Base-by-base conservation (phyloP, 108 stramenopile genomes). In the Schizochytrium sp. region DNA sequence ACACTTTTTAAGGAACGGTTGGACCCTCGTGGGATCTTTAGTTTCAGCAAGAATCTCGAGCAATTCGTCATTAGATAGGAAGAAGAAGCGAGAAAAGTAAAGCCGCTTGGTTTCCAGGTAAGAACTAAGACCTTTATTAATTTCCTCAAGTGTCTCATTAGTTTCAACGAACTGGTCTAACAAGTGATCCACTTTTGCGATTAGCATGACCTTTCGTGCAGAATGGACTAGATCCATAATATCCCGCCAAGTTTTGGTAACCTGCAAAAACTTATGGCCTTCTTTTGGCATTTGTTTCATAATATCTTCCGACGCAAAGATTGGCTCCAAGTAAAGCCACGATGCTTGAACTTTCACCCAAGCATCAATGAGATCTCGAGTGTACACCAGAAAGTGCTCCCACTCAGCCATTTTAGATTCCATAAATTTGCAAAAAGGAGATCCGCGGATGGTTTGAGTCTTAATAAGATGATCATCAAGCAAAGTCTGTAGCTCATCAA, bases 101-200 rank as follows among this genome's bases (percentile, higher is more conserved):
- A 94, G 69, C 3, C 95, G 93, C 93, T 95, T 95, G 91, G 92
- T 93, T 72, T 95, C 95, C 59, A 95, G 91, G 93, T 94, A 95
- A 61, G 93, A 91, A 72, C 90, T 90, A 15, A 95, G 72, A 41
- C 92, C 94, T 90, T 94, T 94, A 55, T 94, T 93, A 89, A 95
- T 94, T 55, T 92, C 50, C 46, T 95, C 94, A 13, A 95, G 89
- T 42, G 90, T 56, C 56, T 92, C 92, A 53, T 89, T 87, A 47
- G 88, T 57, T 60, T 94, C 91, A 10, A 89, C 61, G 73, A 94
- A 92, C 50, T 57, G 72, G 50, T 91, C 91, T 49, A 94, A 45
- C 42, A 94, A 88, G 61, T 92, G 89, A 58, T 89, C 73, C 50
- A 92, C 89, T 72, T 92, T 89, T 72, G 92, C 92, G 61, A 93